phyloP scores from a whole-genome alignment of 2,329 filamentous ascomycete species.

The Scytalidium sp. region DNA sequence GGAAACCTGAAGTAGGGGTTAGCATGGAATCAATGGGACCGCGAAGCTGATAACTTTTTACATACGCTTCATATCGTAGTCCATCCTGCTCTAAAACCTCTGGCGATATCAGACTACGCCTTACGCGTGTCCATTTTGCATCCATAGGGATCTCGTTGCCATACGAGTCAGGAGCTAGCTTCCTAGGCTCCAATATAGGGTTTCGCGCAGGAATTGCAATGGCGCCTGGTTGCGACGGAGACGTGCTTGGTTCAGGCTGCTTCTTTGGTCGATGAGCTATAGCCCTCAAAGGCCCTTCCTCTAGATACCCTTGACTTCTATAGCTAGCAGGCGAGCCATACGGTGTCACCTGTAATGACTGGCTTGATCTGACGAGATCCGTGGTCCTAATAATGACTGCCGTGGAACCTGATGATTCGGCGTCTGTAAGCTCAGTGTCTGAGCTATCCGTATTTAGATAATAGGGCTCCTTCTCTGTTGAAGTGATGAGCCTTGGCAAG shows the following conservation, averaged over 20 bases:
- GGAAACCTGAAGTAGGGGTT: conserved; percentile 35
- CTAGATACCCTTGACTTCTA: conserved; percentile 15
- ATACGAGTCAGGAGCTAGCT: conserved; percentile 52
- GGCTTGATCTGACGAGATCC: conserved; percentile 15
- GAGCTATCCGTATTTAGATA: conserved; percentile 17
- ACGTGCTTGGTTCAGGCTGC: conserved; percentile 7
- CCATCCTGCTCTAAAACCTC: conserved; percentile 54
- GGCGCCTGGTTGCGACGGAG: conserved; percentile 9
- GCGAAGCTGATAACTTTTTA: background rate
- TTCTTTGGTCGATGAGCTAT: conserved; percentile 17
- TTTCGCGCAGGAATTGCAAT: conserved; percentile 18
- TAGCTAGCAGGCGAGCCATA: conserved; percentile 16
- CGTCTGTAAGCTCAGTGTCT: conserved; percentile 6
- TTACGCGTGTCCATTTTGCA: conserved; percentile 59
- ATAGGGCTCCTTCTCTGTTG: conserved; percentile 10
- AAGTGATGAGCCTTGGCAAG: conserved; percentile 13
- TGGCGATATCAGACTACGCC: conserved; percentile 52
- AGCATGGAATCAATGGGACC: background rate
- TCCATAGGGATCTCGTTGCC: conserved; percentile 55
- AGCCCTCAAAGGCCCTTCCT: conserved; percentile 11
- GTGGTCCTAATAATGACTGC: conserved; percentile 19
- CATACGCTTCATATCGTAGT: conserved; percentile 54
- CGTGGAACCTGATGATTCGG: background rate
- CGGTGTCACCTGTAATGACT: conserved; percentile 14
- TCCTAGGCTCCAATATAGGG: conserved; percentile 9